Evolutionary conservation across 192 early-diverging fungal species (phyloP).

Genomic region (Coemansia sp.): DNA sequence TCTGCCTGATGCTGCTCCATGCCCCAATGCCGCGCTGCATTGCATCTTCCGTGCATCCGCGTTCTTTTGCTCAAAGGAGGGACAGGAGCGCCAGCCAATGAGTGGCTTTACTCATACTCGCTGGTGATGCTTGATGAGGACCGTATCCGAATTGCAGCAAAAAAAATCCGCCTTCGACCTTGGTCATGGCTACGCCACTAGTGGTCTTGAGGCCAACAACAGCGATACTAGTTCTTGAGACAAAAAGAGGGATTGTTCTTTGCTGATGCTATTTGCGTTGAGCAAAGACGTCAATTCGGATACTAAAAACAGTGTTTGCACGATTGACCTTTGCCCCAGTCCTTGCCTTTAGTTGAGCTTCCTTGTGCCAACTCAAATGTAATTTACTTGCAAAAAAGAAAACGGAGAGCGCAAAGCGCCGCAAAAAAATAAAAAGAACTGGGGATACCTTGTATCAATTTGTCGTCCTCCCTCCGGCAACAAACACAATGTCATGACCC

Average conservation of each 20-base stretch:
- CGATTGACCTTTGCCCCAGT: neutral
- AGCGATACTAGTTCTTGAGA: too few relatives aligned
- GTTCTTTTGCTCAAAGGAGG: neutral
- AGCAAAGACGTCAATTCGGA: neutral
- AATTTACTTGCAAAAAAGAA: neutral
- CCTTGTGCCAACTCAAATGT: too few relatives aligned
- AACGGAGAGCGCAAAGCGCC: too few relatives aligned
- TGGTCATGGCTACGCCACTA: neutral
- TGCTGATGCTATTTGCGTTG: too few relatives aligned
- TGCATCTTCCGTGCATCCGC: neutral
- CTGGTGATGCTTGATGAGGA: neutral
- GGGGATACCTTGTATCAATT: neutral
- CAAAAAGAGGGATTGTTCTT: too few relatives aligned
- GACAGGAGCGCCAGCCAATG: neutral
- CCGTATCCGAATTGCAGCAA: neutral
- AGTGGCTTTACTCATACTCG: neutral
- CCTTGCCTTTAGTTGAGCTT: neutral
- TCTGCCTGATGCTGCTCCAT: neutral
- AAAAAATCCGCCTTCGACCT: neutral
- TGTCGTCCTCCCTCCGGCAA: neutral
- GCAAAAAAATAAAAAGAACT: too few relatives aligned
- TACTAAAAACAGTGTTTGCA: neutral
- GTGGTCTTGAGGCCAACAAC: neutral
- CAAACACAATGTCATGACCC: neutral
- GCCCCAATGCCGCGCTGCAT: conserved; percentile 5